These are phyloP conservation scores for Russula emetica DNA, from an alignment of 768 basidiomycete species.

Conservation along the genomic window DNA sequence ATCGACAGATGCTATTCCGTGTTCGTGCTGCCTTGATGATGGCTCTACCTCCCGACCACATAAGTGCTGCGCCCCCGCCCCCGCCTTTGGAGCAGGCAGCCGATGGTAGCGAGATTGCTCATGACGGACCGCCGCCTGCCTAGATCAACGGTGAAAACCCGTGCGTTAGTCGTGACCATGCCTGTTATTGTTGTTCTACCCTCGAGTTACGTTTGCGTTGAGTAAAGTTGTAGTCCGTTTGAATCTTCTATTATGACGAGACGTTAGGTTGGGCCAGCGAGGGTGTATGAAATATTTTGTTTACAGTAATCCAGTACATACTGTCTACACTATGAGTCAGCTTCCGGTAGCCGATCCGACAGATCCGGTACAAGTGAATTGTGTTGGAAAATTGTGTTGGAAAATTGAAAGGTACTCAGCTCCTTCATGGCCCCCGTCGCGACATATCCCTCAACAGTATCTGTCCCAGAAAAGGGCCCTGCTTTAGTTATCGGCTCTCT, in stretches of 20 bases:
- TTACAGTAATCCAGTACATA: too few species aligned
- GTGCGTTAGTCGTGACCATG: neutral
- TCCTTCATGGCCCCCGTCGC: slow-evolving; percentile 59
- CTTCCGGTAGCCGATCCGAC: neutral
- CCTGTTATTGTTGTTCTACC: neutral
- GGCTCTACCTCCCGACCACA: slow-evolving; percentile 29
- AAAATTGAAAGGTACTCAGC: neutral
- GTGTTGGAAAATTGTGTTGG: neutral
- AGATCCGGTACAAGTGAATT: neutral
- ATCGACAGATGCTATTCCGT: slow-evolving; percentile 78
- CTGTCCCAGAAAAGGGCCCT: slow-evolving; percentile 40
- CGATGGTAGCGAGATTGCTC: slow-evolving; percentile 24
- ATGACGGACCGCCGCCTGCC: slow-evolving; percentile 24
- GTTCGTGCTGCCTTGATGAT: slow-evolving; percentile 68
- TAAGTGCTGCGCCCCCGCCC: slow-evolving; percentile 19
- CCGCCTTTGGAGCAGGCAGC: slow-evolving; percentile 24
- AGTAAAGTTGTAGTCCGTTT: slow-evolving; percentile 5
- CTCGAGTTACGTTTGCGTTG: neutral
- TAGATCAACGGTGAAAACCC: slow-evolving; percentile 11
- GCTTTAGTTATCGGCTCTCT: slow-evolving; percentile 76
- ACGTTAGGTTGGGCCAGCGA: neutral
- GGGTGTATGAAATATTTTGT: too few species aligned
- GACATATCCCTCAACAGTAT: slow-evolving; percentile 36
- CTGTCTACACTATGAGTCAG: neutral
- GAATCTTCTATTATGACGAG: neutral